Evolutionary conservation across 2,329 filamentous ascomycete genomes (phyloP).

Genomic region (Neophaeococcomyces mojaviensis): DNA sequence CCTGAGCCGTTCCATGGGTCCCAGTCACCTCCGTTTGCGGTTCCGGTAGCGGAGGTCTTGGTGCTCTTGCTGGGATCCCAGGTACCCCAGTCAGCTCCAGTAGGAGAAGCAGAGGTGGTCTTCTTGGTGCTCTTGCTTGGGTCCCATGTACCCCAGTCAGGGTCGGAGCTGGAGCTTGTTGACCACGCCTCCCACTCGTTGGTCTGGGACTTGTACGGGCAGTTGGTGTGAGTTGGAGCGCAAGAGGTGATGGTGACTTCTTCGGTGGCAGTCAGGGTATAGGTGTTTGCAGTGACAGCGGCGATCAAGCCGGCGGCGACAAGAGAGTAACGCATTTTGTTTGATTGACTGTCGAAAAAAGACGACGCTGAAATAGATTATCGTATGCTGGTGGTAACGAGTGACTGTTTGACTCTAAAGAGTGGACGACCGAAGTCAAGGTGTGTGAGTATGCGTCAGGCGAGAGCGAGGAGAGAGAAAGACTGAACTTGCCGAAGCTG

Average conservation of each 20-base stretch:
- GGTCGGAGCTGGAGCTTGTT: neutral
- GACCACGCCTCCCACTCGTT: slow-evolving; percentile 7
- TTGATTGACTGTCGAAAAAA: slow-evolving; percentile 13
- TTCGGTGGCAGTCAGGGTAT: slow-evolving; percentile 51
- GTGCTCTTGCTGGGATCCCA: no score
- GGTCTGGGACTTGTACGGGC: slow-evolving; percentile 27
- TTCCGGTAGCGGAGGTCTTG: slow-evolving; percentile 1
- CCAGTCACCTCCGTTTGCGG: slow-evolving; percentile 10
- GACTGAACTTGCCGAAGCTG: neutral
- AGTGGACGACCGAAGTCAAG: slow-evolving; percentile 24
- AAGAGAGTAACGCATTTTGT: slow-evolving; percentile 26
- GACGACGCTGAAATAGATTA: slow-evolving; percentile 10
- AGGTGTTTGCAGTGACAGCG: slow-evolving; percentile 20
- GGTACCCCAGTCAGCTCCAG: no score
- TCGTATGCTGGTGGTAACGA: slow-evolving; percentile 15
- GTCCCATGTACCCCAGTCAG: slow-evolving; percentile 1
- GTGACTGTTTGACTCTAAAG: slow-evolving; percentile 21
- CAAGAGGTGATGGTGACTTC: slow-evolving; percentile 57
- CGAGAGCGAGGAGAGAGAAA: slow-evolving; percentile 3
- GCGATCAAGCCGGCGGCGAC: slow-evolving; percentile 32
- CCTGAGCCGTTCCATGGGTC: neutral
- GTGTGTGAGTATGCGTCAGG: slow-evolving; percentile 7
- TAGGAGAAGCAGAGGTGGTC: neutral
- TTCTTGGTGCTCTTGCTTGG: neutral
- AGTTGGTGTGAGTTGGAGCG: slow-evolving; percentile 55